Evolutionary conservation across 1,139 yeast species (phyloP), one percentile per base, ranked within the genome.

Genomic region (Pichia sp.): DNA sequence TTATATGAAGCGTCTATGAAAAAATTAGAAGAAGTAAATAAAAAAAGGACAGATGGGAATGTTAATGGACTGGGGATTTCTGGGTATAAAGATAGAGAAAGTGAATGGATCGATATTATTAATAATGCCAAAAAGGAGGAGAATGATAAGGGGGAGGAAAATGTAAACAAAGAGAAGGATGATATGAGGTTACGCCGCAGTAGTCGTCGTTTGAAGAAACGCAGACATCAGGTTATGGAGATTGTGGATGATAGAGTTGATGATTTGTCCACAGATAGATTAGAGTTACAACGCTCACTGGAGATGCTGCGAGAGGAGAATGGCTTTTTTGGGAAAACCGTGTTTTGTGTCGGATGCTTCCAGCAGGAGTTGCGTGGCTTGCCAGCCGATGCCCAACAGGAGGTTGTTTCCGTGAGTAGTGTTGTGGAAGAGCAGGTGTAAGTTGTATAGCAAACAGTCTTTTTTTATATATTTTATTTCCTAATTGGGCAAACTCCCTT

Each of bases 1-100:
- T 39, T 56, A 29, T 51, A 61, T 46, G 46, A 53, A 24, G 57
- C 56, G 15, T 44, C 45, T 15, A 39, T 44, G 25, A 24, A 32
- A 16, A 24, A 40, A n/a, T 18, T 38, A 24, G 11, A 12, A n/a
- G 32, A 20, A 3, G 23, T 5, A 9, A 7, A 2, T 1, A 22
- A 20, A 27, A 13, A 35, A 3, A 18, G 38, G 16, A 25, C 23
- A 11, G 16, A 16, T 7, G 20, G 9, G n/a, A 23, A 9, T 8
- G n/a, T 13, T n/a, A 45, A 24, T n/a, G 18, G 49, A 13, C 27
- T 46, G 16, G 49, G 46, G 6, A 46, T 43, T n/a, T 30, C 3
- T 30, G 24, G n/a, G 11, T 44, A 43, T 35, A 34, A 32, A n/a
- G 52, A 49, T 40, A n/a, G 15, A 7, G 49, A 42, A 34, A 40